Percentiles rank a stretch among this genome's conserved stretches.
phyloP scores from a whole-genome alignment of 2,329 filamentous ascomycete species.

The Aspergillus melleus region DNA sequence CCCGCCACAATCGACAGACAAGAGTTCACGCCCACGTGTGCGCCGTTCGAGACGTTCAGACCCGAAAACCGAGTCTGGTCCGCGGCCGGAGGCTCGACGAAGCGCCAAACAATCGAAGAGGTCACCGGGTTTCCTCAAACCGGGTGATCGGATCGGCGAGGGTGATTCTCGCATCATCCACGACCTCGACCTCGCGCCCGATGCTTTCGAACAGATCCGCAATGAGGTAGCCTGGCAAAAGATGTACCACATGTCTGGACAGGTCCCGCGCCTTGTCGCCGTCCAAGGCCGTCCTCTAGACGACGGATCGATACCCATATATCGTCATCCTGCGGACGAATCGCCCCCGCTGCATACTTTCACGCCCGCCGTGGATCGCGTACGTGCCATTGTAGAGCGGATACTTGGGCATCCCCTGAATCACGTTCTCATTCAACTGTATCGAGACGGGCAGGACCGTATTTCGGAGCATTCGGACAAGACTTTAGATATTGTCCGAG shows the following conservation, averaged over 20 bases:
- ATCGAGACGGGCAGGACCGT: conserved; percentile 83
- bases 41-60: conserved; percentile 29
- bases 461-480: conserved; percentile 98
- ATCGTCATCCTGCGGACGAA: conserved; percentile 90
- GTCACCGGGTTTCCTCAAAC: conserved; percentile 38
- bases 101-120: conserved; percentile 13
- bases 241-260: conserved; percentile 89
- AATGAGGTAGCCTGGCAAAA: conserved; percentile 81
- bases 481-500: conserved; percentile 81
- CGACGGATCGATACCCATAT: conserved; percentile 78
- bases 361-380: conserved; percentile 67
- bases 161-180: conserved; percentile 76
- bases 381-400: conserved; percentile 69
- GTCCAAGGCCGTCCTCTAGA: conserved; percentile 73
- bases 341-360: conserved; percentile 76
- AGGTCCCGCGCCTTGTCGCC: conserved; percentile 86
- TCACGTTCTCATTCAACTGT: conserved; percentile 89
- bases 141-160: conserved; percentile 66
- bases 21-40: conserved; percentile 25
- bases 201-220: conserved; percentile 69
- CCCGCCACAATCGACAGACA: conserved; percentile 8
- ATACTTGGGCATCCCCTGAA: conserved; percentile 79
- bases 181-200: conserved; percentile 62
- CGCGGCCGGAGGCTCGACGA: conserved; percentile 22
- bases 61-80: conserved; percentile 14